Base-by-base conservation (phyloP, 371 early-diverging fungal species). In the Blastocladiella emersonii region DNA sequence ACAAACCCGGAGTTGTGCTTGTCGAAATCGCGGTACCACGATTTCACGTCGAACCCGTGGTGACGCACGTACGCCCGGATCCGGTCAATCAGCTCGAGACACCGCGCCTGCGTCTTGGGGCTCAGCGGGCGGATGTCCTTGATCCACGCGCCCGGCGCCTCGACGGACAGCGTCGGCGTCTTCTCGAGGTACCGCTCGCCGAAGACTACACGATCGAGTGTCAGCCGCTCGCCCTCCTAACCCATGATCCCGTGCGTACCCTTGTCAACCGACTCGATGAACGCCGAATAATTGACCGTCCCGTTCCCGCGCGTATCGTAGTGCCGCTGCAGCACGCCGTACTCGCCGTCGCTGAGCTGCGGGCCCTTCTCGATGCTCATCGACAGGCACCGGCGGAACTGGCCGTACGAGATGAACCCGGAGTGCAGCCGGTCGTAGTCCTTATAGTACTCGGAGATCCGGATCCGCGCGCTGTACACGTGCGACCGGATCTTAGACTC, bases 11-110 rank as follows among this genome's bases (percentile, higher is more conserved):
- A 74, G 66, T 78, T 74, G 69, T 78, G 69, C 65, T 73, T 73
- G 64, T 79, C 80, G 70, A 78, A 79, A 61, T 79, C 78, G 21
- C 65, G 69, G 68, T 76, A 79, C 76, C 77, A 79, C 15, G 74
- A 68, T 64, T 79, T 79, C 32, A 77, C 72, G 61, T 79, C 78
- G 17, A 68, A 67, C 2, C 80, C 80, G 60, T 79, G 80, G 62
- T 75, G 72, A 56, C 75, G 72, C n/a, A 72, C 75, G 61, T 70
- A 79, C 15, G 71, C 62, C 23, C 68, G 64, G 1, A 78, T 63
- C 1, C 71, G 63, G 6, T 68, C 68, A 30, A 78, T 71, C 27
- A 77, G 60, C 12, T 71, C 70, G 15, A 68, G 32, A 2, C 77
- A 62, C 4, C 53, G n/a, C 1, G 34, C 43, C 56, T 70, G 69